Evolutionary conservation across 352 stramenopile genomes (phyloP).

Genomic region (Phytopythium oedochilum): DNA sequence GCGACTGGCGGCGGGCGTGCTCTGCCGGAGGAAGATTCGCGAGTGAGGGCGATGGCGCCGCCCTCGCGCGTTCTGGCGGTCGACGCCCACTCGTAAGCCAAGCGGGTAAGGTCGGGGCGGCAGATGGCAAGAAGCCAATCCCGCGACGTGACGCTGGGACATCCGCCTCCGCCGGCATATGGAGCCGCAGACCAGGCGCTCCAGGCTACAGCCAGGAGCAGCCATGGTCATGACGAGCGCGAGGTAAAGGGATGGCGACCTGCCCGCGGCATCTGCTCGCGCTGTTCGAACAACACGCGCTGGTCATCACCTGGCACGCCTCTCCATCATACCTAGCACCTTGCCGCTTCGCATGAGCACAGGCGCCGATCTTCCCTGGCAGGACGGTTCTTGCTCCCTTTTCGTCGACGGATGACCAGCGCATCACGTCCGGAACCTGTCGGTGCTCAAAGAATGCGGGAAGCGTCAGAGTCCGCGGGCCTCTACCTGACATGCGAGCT

Average conservation of each 20-base stretch:
- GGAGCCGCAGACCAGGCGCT: not conserved
- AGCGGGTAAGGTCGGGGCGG: not conserved
- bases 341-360: too few relatives aligned
- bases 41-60: not conserved
- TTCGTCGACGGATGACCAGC: not conserved
- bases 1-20: not conserved
- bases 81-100: not conserved
- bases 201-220: not conserved
- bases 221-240: not conserved
- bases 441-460: not conserved
- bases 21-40: not conserved
- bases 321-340: too few relatives aligned
- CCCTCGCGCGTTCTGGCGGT: not conserved
- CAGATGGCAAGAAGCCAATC: not conserved
- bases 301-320: not conserved
- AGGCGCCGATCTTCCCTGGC: not conserved
- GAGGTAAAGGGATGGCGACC: not conserved
- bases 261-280: not conserved
- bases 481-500: not conserved
- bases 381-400: too few relatives aligned
- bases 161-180: not conserved
- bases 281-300: slow-evolving; percentile 1
- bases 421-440: not conserved
- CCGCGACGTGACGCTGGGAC: not conserved
- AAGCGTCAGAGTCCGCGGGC: not conserved